Evolutionary conservation across 768 basidiomycete genomes (phyloP), one percentile per base, ranked within the genome.

Genomic region (Trametes gibbosa): DNA sequence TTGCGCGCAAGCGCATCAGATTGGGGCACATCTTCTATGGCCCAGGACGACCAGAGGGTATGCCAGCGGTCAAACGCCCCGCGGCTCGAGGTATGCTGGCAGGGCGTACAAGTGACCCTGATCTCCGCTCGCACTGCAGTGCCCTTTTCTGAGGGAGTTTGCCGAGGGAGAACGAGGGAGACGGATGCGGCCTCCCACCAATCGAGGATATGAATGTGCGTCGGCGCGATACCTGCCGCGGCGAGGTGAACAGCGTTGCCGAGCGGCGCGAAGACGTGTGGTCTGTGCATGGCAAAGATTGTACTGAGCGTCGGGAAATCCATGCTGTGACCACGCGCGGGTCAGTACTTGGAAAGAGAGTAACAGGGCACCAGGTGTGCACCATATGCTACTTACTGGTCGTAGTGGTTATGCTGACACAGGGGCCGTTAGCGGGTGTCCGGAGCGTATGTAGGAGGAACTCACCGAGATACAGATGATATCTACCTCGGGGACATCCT

Each of bases 1-100:
- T 81, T 82, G 76, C 66, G 45, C 53, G 61, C 59, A 6, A 61
- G 40, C 1, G 24, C 24, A 7, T 17, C 39, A 9, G 69, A 69
- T 12, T 72, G 68, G 4, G 68, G 68, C 24, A 84, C 29, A 21
- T 46, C 80, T 65, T 82, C 76, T 64, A 89, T 70, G 40, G 75
- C 81, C 87, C 87, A 90, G 37, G 81, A 80, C 0, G 82, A 77
- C 88, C 88, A 90, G 9, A 89, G 77, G 0, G 81, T 77, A 56
- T 79, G 77, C 70, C 79, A 84, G 47, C 75, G 71, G 68, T 89
- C 87, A 43, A 73, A 73, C 3, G 77, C 32, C 0, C 72, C 69
- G 43, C 86, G 75, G 2, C 79, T 80, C 3, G 84, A 81, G 61
- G 81, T 78, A 70, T 90, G 89, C 69, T 90, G 89, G 32, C 78